A percentile compares a stretch with the other conserved stretches of the same genome.
These are phyloP conservation scores for Exophiala bonariae DNA, from an alignment of 2,329 filamentous ascomycete genomes.

Conservation along the genomic window DNA sequence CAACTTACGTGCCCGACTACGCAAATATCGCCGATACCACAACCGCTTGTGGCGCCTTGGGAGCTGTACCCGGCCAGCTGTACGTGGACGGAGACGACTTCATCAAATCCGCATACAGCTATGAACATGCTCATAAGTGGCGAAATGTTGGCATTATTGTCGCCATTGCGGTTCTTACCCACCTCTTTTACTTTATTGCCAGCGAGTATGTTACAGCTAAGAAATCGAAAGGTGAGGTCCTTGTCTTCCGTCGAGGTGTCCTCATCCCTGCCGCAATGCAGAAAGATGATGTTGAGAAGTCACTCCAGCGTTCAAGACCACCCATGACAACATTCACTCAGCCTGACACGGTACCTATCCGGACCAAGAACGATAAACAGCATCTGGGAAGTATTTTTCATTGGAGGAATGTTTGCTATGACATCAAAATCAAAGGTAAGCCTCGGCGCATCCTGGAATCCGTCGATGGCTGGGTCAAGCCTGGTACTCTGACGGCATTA, in stretches of 20 bases:
- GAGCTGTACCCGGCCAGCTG: constrained; percentile 53
- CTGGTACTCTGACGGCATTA: constrained; percentile 81
- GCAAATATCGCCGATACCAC: constrained; percentile 59
- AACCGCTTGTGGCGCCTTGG: constrained; percentile 65
- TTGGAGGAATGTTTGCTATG: constrained; percentile 81
- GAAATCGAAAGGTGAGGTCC: constrained; percentile 74
- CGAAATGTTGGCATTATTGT: constrained; percentile 70
- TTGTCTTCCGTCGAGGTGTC: constrained; percentile 72
- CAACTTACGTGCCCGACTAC: constrained; percentile 46
- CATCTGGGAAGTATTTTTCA: constrained; percentile 67
- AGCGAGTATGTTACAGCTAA: constrained; percentile 64
- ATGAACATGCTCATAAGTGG: constrained; percentile 63
- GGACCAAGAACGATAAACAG: background rate
- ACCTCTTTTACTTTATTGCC: constrained; percentile 61
- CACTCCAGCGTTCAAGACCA: background rate
- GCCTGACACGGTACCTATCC: background rate
- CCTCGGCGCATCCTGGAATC: constrained; percentile 74
- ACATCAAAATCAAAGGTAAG: constrained; percentile 76
- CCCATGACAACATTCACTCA: background rate
- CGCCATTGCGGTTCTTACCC: constrained; percentile 64
- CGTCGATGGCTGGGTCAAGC: constrained; percentile 91
- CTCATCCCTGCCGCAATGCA: constrained; percentile 52
- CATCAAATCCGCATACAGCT: constrained; percentile 56
- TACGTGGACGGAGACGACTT: constrained; percentile 62
- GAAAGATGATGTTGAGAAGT: constrained; percentile 22